Base-by-base conservation (phyloP, 2,329 filamentous ascomycete genomes). In the Pestalotiopsis sp. region DNA sequence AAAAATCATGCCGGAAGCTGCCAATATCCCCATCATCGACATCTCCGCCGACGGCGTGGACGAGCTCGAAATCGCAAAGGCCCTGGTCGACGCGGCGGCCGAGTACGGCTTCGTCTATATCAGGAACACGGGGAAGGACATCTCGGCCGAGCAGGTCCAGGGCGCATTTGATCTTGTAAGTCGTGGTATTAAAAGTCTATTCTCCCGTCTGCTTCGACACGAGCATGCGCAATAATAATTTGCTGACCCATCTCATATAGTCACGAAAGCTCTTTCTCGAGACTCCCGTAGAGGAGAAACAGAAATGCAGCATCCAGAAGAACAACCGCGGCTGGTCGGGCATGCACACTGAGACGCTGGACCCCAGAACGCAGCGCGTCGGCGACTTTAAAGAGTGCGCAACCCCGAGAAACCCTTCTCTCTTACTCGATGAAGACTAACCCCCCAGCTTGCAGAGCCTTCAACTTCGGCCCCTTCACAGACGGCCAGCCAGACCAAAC, bases 81-180 rank as follows among this genome's bases (percentile, higher is more conserved):
- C 90, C 71, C 86, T 98, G 57, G 89, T 98, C 57, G 87, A 92
- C 70, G 95, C 95, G 1, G 95, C 94, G 2, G 88, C 90, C 49
- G 90, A 91, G 67, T 92, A 94, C 81, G 95, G 95, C 70, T 98
- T 98, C 80, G 89, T 98, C 70, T 98, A 96, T 78, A 90, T 98
- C 75, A 91, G 90, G 76, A 95, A 94, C 76, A 86, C 89, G 25
- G 91, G 90, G 58, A 84, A 85, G 13, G 89, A 92, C 70, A 93
- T 98, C 62, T 84, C 91, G 0, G 81, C 86, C 0, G 81, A 86
- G 36, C 87, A 91, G 66, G 89, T 98, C 56, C 86, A 92, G 11
- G 83, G 84, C 59, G 91, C 92, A 9, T 98, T 98, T 83, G 82
- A 86, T 14, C 80, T 97, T 77, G 94, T 96, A 84, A 74, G 81